A percentile compares a stretch with the other conserved stretches of the same genome.
These are phyloP conservation scores for Gossypium aridum DNA, from an alignment of 441 rosid species.

Conservation along the genomic window DNA sequence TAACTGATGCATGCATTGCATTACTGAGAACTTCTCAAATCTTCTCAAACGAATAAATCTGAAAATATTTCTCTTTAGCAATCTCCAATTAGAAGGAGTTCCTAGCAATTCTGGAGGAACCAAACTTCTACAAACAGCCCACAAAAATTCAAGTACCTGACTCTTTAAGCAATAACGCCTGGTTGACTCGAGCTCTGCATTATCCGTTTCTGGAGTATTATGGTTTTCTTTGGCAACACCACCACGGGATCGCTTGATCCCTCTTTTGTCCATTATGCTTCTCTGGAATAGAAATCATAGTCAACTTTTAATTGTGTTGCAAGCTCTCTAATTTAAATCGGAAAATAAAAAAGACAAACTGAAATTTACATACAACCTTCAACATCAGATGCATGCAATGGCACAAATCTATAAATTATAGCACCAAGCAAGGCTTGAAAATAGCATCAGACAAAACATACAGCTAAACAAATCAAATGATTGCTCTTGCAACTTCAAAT, in stretches of 20 bases:
- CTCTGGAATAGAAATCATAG: slow-evolving; percentile 27
- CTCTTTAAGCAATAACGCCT: slow-evolving; percentile 50
- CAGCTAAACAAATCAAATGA: neutral
- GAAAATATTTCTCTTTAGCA: slow-evolving; percentile 53
- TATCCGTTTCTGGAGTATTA: slow-evolving; percentile 8
- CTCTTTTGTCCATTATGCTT: slow-evolving; percentile 10
- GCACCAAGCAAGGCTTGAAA: neutral
- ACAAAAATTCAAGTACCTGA: slow-evolving; percentile 76
- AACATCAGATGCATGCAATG: neutral
- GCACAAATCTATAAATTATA: neutral
- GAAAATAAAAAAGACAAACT: neutral
- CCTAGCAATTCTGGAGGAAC: slow-evolving; percentile 78
- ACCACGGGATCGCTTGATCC: slow-evolving; percentile 17
- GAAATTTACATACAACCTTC: neutral
- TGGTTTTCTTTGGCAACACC: slow-evolving; percentile 18
- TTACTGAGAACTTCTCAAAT: slow-evolving; percentile 61
- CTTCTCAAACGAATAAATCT: slow-evolving; percentile 61
- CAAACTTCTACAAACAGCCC: slow-evolving; percentile 73
- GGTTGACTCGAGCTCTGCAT: slow-evolving; percentile 26
- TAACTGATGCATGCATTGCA: slow-evolving; percentile 58
- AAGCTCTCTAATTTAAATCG: neutral
- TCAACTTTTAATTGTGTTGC: neutral
- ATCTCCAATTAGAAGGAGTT: slow-evolving; percentile 57
- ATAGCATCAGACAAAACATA: neutral
- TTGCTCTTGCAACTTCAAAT: neutral